phyloP scores from a whole-genome alignment of 2,329 filamentous ascomycete genomes.

The Neonectria magnoliae region DNA sequence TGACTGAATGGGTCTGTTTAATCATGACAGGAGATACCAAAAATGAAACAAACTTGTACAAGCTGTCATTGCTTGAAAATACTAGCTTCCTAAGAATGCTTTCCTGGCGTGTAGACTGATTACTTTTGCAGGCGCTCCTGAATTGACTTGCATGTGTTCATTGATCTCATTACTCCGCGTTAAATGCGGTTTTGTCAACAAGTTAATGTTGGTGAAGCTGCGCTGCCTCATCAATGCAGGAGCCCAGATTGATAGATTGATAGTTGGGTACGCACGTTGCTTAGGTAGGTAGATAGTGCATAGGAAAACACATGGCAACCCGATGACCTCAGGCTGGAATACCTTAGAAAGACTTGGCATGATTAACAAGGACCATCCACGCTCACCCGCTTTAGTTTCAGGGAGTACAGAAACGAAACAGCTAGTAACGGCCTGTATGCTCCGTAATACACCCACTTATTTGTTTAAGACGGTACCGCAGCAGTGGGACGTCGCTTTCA shows the following conservation, averaged over 20 bases:
- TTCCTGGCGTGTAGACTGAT: not conserved
- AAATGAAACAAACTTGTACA: slow-evolving; percentile 7
- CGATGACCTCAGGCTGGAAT: slow-evolving; percentile 12
- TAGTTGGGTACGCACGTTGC: not conserved
- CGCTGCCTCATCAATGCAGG: not conserved
- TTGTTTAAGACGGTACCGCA: not conserved
- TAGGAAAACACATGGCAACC: not conserved
- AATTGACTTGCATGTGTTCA: not conserved
- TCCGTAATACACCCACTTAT: not conserved
- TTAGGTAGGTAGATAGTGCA: not conserved
- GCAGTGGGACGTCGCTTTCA: not conserved
- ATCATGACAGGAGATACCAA: slow-evolving; percentile 24
- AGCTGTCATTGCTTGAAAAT: not conserved
- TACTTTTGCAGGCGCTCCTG: not conserved
- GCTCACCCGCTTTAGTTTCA: slow-evolving; percentile 8
- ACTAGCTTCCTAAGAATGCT: not conserved
- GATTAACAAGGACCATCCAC: slow-evolving; percentile 2
- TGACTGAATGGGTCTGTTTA: slow-evolving; percentile 6
- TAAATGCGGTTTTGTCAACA: not conserved
- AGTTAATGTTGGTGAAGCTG: not conserved
- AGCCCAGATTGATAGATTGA: not conserved
- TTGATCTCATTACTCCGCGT: not conserved
- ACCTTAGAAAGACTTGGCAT: slow-evolving; percentile 7
- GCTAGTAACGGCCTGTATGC: slow-evolving; percentile 12
- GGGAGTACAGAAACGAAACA: slow-evolving; percentile 15